Evolutionary conservation across 768 basidiomycete genomes (phyloP).

Genomic region (Pulveroboletus ravenelii): DNA sequence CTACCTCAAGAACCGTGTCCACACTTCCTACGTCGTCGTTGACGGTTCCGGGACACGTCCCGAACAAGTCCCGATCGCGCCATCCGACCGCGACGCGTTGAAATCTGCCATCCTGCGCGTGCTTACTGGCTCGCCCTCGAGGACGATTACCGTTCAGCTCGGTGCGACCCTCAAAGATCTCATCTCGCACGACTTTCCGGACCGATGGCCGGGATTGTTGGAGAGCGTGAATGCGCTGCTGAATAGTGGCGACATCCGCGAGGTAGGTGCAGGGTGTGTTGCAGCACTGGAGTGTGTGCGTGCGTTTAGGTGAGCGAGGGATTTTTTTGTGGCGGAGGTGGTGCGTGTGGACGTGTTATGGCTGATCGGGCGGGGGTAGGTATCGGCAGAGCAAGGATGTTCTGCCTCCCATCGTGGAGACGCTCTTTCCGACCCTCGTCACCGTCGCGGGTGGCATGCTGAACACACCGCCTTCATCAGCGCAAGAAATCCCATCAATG

Average conservation of each 20-base stretch:
- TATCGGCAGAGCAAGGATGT: constrained; percentile 64
- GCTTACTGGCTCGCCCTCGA: constrained; percentile 61
- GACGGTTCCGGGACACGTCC: constrained; percentile 43
- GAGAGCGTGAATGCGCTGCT: constrained; percentile 63
- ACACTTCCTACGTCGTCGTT: constrained; percentile 54
- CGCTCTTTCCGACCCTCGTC: constrained; percentile 72
- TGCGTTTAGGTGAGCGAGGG: constrained; percentile 37
- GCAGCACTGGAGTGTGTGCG: constrained; percentile 74
- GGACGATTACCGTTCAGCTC: constrained; percentile 71
- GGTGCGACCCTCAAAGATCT: constrained; percentile 69
- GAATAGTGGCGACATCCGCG: constrained; percentile 55
- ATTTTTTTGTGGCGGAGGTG: too few species aligned
- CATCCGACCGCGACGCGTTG: constrained; percentile 70
- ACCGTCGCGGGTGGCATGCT: constrained; percentile 70
- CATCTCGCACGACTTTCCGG: constrained; percentile 74
- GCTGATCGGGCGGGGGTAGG: constrained; percentile 47
- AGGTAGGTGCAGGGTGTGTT: constrained; percentile 79
- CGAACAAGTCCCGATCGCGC: constrained; percentile 58
- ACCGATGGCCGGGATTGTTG: constrained; percentile 67
- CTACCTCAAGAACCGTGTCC: constrained; percentile 88
- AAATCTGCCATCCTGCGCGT: constrained; percentile 63
- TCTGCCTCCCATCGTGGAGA: constrained; percentile 52
- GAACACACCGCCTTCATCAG: constrained; percentile 50
- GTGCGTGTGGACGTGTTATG: too few species aligned
- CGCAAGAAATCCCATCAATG: constrained; percentile 75